A percentile compares a stretch with the other conserved stretches of the same genome.
Conservation (phyloP, 2,329 filamentous ascomycete species). For the Daldinia sp. region DNA sequence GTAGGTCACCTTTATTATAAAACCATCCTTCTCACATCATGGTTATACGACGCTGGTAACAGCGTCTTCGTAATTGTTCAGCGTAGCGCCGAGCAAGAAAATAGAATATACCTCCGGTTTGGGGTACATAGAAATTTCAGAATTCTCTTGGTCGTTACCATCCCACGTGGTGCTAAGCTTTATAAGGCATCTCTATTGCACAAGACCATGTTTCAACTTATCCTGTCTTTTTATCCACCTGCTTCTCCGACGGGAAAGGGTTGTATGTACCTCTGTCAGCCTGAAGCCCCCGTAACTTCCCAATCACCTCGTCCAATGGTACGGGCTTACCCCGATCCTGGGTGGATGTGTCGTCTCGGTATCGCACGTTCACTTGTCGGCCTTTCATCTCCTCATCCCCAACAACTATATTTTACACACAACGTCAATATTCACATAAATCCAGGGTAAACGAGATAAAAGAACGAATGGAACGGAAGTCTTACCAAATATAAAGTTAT, state of each 20-base stretch:
- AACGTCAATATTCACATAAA: slow-evolving; percentile 1
- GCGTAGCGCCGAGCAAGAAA: too few relatives aligned
- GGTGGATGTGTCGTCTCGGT: slow-evolving; percentile 40
- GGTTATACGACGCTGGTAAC: too few relatives aligned
- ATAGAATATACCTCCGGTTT: not conserved
- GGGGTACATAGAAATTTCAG: not conserved
- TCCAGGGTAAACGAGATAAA: not conserved
- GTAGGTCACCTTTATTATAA: not conserved
- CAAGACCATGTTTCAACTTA: not conserved
- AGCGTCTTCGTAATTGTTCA: too few relatives aligned
- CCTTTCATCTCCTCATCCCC: slow-evolving; percentile 41
- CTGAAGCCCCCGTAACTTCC: slow-evolving; percentile 29
- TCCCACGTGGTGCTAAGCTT: not conserved
- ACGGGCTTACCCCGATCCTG: slow-evolving; percentile 38
- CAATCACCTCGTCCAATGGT: slow-evolving; percentile 37
- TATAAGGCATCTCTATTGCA: slow-evolving; percentile 2
- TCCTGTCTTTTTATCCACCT: slow-evolving; percentile 21
- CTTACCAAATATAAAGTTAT: slow-evolving; percentile 82
- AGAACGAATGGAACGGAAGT: slow-evolving; percentile 44
- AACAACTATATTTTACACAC: slow-evolving; percentile 31
- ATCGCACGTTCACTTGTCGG: slow-evolving; percentile 40
- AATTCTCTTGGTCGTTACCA: not conserved
- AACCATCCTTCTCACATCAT: too few relatives aligned
- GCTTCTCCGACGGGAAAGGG: slow-evolving; percentile 32
- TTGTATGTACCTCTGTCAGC: slow-evolving; percentile 29